A percentile compares a stretch with the other conserved stretches of the same genome.
phyloP scores from a whole-genome alignment of 805 yeast genomes.

The Pichia exigua region DNA sequence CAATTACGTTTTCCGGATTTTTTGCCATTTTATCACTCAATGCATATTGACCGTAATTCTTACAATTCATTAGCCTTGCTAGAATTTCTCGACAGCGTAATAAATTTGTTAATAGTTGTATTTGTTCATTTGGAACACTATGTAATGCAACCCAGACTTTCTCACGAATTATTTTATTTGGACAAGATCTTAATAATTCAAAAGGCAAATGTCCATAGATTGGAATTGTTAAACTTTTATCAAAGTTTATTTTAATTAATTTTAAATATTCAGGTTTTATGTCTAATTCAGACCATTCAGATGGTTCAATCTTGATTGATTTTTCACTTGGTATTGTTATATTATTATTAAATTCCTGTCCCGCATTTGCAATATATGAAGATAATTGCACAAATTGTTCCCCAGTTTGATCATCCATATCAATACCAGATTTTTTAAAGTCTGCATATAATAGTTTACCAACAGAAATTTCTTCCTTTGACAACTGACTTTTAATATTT shows the following conservation, averaged over 20 bases:
- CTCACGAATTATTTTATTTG: constrained; percentile 49
- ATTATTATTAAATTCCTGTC: constrained; percentile 65
- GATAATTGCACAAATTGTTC: constrained; percentile 69
- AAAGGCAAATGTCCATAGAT: constrained; percentile 59
- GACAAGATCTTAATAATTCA: constrained; percentile 51
- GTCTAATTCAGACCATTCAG: constrained; percentile 25
- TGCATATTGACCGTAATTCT: constrained; percentile 71
- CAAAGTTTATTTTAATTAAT: constrained; percentile 22
- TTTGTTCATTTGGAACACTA: constrained; percentile 55
- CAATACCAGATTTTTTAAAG: constrained; percentile 85
- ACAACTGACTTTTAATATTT: constrained; percentile 33
- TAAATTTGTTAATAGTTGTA: constrained; percentile 48
- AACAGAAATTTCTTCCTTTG: constrained; percentile 72
- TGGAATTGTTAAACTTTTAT: constrained; percentile 43
- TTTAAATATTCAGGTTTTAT: constrained; percentile 18
- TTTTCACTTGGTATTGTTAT: constrained; percentile 27
- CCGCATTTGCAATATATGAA: constrained; percentile 70
- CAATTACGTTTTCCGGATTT: constrained; percentile 63
- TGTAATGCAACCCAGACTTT: constrained; percentile 71
- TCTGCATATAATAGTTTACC: constrained; percentile 76
- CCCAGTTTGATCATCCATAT: constrained; percentile 58
- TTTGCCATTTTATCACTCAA: constrained; percentile 87
- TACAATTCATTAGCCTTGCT: constrained; percentile 65
- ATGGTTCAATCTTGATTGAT: constrained; percentile 22
- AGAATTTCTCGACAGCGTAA: constrained; percentile 59